Conservation (phyloP, 2,329 filamentous ascomycete genomes). For the Rhinocladiella mackenziei region DNA sequence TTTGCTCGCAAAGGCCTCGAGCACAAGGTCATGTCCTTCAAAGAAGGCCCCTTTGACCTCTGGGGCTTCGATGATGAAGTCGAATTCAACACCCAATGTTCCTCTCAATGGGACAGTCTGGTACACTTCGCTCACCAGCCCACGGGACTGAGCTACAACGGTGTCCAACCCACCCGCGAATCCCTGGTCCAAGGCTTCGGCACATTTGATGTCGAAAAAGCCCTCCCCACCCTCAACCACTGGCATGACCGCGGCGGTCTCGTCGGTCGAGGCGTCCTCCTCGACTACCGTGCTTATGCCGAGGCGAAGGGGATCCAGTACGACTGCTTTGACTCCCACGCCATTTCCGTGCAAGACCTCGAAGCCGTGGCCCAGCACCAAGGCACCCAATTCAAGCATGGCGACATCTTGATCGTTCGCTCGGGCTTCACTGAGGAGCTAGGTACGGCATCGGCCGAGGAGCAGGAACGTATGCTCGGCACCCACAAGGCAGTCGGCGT, state of each 20-base stretch:
- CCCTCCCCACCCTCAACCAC: slow-evolving; percentile 26
- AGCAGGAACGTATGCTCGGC: slow-evolving; percentile 33
- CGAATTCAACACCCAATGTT: slow-evolving; percentile 47
- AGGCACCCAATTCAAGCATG: slow-evolving; percentile 53
- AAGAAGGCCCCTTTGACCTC: slow-evolving; percentile 12
- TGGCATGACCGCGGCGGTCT: slow-evolving; percentile 42
- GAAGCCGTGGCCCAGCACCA: slow-evolving; percentile 55
- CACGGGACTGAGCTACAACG: slow-evolving; percentile 24
- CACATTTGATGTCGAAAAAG: slow-evolving; percentile 19
- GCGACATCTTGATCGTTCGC: slow-evolving; percentile 64
- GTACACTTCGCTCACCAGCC: slow-evolving; percentile 26
- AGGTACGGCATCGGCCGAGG: slow-evolving; percentile 41
- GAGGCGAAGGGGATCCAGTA: slow-evolving; percentile 37
- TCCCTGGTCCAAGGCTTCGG: slow-evolving; percentile 28
- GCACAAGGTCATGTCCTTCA: slow-evolving; percentile 23
- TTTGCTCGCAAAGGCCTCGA: slow-evolving; percentile 18
- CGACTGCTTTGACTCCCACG: slow-evolving; percentile 39
- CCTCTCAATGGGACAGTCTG: slow-evolving; percentile 50
- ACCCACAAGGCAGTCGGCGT: slow-evolving; percentile 46
- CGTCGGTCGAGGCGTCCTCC: slow-evolving; percentile 45
- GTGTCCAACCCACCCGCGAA: slow-evolving; percentile 30
- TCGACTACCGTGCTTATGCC: slow-evolving; percentile 46
- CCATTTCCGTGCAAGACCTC: slow-evolving; percentile 55
- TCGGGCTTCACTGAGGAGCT: slow-evolving; percentile 61
- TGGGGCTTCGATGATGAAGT: slow-evolving; percentile 43